These are phyloP conservation scores for Tylopilus subfusipes DNA, from an alignment of 768 basidiomycete species.

Conservation along the genomic window DNA sequence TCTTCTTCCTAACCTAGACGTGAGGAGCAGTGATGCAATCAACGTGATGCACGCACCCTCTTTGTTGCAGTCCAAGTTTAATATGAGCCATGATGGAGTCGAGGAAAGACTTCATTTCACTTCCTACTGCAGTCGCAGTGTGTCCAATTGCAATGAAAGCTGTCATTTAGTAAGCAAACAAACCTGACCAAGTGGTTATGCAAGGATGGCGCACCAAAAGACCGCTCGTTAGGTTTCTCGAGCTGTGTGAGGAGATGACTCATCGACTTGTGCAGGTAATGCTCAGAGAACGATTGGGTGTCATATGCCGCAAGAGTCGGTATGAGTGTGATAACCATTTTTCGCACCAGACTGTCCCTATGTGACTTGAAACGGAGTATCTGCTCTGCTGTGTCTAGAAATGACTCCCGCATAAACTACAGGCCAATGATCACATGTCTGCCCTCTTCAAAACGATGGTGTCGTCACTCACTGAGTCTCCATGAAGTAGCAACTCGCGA, in stretches of 20 bases:
- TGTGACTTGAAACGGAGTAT: conserved; percentile 86
- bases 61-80: conserved; percentile 80
- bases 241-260: conserved; percentile 83
- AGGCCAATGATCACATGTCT: conserved; percentile 2
- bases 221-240: conserved; percentile 84
- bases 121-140: conserved; percentile 84
- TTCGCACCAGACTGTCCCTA: conserved; percentile 82
- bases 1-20: conserved; percentile 59
- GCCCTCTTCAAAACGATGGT: background rate
- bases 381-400: conserved; percentile 82
- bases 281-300: conserved; percentile 85
- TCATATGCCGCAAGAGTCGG: conserved; percentile 94
- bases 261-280: conserved; percentile 94
- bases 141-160: conserved; percentile 97
- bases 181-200: conserved; percentile 1
- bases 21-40: conserved; percentile 1
- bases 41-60: conserved; percentile 56
- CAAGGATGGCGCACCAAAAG: conserved; percentile 56
- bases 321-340: conserved; percentile 94
- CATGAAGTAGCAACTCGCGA: conserved; percentile 85
- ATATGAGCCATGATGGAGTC: conserved; percentile 88
- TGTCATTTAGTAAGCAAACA: conserved; percentile 26
- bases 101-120: conserved; percentile 94
- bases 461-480: conserved; percentile 73
- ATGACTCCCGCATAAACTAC: conserved; percentile 87